Evolutionary conservation across 2,329 filamentous ascomycete genomes (phyloP), one percentile per base, ranked within the genome.

Genomic region (Huntiella moniliformis): DNA sequence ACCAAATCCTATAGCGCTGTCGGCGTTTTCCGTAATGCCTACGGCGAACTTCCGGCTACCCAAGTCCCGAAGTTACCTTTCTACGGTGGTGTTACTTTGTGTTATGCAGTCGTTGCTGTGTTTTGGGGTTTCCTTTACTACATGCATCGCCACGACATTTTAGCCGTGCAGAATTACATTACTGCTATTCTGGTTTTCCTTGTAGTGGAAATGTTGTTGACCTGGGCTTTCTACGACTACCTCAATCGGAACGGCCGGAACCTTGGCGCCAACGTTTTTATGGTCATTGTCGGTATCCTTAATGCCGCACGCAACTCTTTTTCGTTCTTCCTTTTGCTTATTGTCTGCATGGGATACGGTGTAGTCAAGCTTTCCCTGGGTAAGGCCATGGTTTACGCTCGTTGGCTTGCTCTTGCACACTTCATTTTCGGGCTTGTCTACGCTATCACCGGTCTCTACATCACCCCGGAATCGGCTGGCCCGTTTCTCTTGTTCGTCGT

Each of bases 311-410:
- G 91, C 52, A 98, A 96, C 63, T 95, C 88, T 0, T 96, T 98
- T 60, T 95, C 88, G 0, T 98, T 98, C 68, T 98, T 98, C 68
- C 68, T 98, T 42, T 72, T 98, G 6, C 77, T 98, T 45, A 96
- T 98, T 54, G 91, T 98, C 31, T 98, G 91, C 62, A 98, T 98
- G 91, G 91, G 91, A 31, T 98, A 98, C 56, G 91, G 91, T 54
- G 92, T 98, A 17, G 92, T 98, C 53, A 96, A 96, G 64, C 82
- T 80, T 2, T 85, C 81, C 2, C 72, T 98, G 4, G 91, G 91
- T 48, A 82, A 80, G 56, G 87, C 86, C 10, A 98, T 98, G 91
- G 76, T 88, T 53, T 88, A 83, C 56, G 87, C 95, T 38, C 83
- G 91, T 50, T 82, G 82, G 65, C 74, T 98, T 13, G 91, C 91